These are phyloP conservation scores for Smittium culicis DNA, from an alignment of 371 early-diverging fungal genomes.

Conservation along the genomic window DNA sequence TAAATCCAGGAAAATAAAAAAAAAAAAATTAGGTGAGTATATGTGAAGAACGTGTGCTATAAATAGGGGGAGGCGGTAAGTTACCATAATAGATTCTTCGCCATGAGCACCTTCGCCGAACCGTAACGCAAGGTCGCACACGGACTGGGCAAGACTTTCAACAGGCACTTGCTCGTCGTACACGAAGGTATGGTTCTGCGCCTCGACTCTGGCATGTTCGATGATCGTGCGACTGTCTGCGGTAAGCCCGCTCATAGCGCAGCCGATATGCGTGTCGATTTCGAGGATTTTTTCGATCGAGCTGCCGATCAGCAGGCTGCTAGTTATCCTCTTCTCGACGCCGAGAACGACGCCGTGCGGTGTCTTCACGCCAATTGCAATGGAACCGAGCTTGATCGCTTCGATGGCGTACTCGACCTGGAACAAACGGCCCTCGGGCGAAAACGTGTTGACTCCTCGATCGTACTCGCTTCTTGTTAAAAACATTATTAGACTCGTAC, in stretches of 20 bases:
- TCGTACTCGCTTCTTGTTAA: constrained; percentile 80
- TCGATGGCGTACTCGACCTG: constrained; percentile 99
- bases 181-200: constrained; percentile 91
- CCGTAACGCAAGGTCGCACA: constrained; percentile 91
- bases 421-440: constrained; percentile 96
- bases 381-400: constrained; percentile 97
- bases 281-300: constrained; percentile 95
- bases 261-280: constrained; percentile 87
- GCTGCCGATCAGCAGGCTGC: constrained; percentile 75
- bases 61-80: constrained; percentile 23
- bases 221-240: constrained; percentile 95
- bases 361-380: constrained; percentile 94
- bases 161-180: constrained; percentile 91
- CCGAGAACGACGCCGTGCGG: constrained; percentile 84
- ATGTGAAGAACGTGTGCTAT: too few relatives aligned
- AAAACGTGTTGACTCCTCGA: constrained; percentile 97
- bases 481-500: too few relatives aligned
- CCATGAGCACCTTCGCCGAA: constrained; percentile 95
- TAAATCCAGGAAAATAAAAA: not conserved
- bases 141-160: constrained; percentile 90
- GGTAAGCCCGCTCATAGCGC: constrained; percentile 93
- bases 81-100: constrained; percentile 81
- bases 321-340: constrained; percentile 93
- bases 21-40: too few relatives aligned
- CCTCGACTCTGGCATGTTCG: constrained; percentile 90